These are phyloP conservation scores for Hygrophorus pudorinus DNA, from an alignment of 768 basidiomycete genomes.

Conservation along the genomic window DNA sequence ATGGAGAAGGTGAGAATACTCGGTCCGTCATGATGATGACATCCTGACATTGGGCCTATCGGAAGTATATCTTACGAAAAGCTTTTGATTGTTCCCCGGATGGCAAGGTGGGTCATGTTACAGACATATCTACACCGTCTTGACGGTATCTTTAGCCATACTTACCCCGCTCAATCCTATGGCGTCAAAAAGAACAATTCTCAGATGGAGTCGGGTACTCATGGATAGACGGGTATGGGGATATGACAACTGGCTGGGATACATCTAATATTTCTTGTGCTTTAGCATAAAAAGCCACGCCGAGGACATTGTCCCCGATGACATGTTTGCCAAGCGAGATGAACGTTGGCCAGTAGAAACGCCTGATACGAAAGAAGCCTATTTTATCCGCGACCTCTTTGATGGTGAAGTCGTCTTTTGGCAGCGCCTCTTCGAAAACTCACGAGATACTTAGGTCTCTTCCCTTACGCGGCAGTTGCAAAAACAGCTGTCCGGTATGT, in stretches of 20 bases:
- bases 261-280: constrained; percentile 1
- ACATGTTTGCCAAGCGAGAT: constrained; percentile 58
- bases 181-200: constrained; percentile 99
- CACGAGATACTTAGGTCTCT: constrained; percentile 42
- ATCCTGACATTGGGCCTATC: constrained; percentile 6
- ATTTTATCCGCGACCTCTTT: constrained; percentile 86
- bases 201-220: constrained; percentile 98
- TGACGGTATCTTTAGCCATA: constrained; percentile 50
- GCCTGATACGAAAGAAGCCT: constrained; percentile 96
- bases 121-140: not conserved
- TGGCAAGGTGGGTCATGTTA: constrained; percentile 42
- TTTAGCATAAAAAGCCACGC: constrained; percentile 86
- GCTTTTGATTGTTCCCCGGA: constrained; percentile 85
- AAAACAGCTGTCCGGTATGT: constrained; percentile 82
- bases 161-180: constrained; percentile 87
- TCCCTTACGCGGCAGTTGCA: constrained; percentile 80
- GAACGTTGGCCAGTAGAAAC: constrained; percentile 72
- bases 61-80: constrained; percentile 87
- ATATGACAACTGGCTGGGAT: not conserved
- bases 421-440: not conserved
- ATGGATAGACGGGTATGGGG: constrained; percentile 87
- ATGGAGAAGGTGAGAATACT: constrained; percentile 83
- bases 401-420: constrained; percentile 40
- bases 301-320: constrained; percentile 65
- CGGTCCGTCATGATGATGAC: constrained; percentile 1